Evolutionary conservation across 2,329 filamentous ascomycete species (phyloP).

Genomic region (Pseudopithomyces chartarum): DNA sequence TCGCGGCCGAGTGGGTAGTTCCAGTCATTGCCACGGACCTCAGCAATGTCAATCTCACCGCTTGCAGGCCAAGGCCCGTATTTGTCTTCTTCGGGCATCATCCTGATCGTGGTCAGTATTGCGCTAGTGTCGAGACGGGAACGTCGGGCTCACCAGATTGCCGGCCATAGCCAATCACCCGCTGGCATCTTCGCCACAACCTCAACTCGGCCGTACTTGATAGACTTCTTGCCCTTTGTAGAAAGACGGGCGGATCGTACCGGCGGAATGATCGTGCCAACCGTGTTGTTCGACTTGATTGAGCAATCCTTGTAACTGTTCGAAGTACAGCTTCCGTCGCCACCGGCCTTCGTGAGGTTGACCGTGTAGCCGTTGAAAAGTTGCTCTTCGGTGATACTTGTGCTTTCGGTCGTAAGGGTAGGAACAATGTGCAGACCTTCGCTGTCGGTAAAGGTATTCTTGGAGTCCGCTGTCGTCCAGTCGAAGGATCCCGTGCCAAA

Average conservation of each 20-base stretch:
- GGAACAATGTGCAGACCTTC: constrained; percentile 75
- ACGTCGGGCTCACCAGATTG: constrained; percentile 62
- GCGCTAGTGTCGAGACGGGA: too few species aligned
- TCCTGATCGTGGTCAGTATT: constrained; percentile 48
- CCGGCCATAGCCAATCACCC: constrained; percentile 87
- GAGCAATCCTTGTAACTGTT: constrained; percentile 64
- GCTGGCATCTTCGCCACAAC: constrained; percentile 75
- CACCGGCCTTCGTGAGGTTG: constrained; percentile 29
- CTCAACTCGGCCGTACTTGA: constrained; percentile 81
- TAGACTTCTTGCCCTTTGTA: constrained; percentile 70
- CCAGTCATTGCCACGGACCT: constrained; percentile 77
- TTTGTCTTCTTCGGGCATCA: constrained; percentile 64
- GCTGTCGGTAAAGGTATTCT: constrained; percentile 74
- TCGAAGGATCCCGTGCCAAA: constrained; percentile 75
- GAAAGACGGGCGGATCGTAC: constrained; percentile 77
- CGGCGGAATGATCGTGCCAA: constrained; percentile 75
- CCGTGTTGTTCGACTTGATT: constrained; percentile 73
- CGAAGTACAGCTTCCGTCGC: constrained; percentile 69
- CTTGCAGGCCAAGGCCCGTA: constrained; percentile 79
- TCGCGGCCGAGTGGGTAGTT: constrained; percentile 76
- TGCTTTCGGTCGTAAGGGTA: constrained; percentile 71
- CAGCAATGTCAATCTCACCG: constrained; percentile 82
- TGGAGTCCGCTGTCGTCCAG: constrained; percentile 70
- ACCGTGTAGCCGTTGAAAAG: constrained; percentile 56
- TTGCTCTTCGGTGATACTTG: constrained; percentile 66